These are phyloP conservation scores for Lomentospora prolificans DNA, from an alignment of 2,329 filamentous ascomycete species.

Conservation along the genomic window DNA sequence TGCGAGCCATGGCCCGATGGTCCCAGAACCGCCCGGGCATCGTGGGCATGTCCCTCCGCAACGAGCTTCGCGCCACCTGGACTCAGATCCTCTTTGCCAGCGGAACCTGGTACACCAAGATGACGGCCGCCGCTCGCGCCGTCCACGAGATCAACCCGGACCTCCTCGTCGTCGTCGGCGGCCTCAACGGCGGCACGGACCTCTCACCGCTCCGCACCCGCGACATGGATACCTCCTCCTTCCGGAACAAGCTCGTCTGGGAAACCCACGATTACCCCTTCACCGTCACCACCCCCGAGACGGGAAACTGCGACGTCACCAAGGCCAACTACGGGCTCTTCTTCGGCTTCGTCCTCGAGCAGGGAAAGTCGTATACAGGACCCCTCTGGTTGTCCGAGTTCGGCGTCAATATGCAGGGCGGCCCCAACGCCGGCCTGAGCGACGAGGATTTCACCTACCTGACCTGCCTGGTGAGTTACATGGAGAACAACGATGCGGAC, in stretches of 20 bases:
- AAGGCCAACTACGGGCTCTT: slow-evolving; percentile 34
- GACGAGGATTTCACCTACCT: slow-evolving; percentile 38
- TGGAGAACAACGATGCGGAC: slow-evolving; percentile 46
- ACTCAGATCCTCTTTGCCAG: slow-evolving; percentile 35
- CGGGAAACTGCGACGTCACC: slow-evolving; percentile 31
- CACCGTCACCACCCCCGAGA: slow-evolving; percentile 35
- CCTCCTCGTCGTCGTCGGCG: slow-evolving; percentile 43
- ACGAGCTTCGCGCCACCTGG: slow-evolving; percentile 42
- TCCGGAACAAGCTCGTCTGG: slow-evolving; percentile 46
- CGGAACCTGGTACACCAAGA: slow-evolving; percentile 40
- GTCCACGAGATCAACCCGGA: slow-evolving; percentile 44
- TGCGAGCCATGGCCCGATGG: slow-evolving; percentile 42
- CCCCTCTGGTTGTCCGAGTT: slow-evolving; percentile 52
- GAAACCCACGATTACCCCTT: slow-evolving; percentile 50
- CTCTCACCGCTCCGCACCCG: slow-evolving; percentile 30
- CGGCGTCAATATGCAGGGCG: slow-evolving; percentile 39
- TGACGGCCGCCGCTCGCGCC: slow-evolving; percentile 33
- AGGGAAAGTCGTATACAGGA: slow-evolving; percentile 35
- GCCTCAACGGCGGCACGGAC: slow-evolving; percentile 43
- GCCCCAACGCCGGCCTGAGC: slow-evolving; percentile 29
- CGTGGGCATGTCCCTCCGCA: slow-evolving; percentile 46
- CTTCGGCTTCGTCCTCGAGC: slow-evolving; percentile 41
- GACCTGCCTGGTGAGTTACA: slow-evolving; percentile 40
- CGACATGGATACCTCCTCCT: slow-evolving; percentile 33
- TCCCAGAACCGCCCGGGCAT: slow-evolving; percentile 36